Conservation (phyloP, 345 rosid species). For the Ceriops tagal region DNA sequence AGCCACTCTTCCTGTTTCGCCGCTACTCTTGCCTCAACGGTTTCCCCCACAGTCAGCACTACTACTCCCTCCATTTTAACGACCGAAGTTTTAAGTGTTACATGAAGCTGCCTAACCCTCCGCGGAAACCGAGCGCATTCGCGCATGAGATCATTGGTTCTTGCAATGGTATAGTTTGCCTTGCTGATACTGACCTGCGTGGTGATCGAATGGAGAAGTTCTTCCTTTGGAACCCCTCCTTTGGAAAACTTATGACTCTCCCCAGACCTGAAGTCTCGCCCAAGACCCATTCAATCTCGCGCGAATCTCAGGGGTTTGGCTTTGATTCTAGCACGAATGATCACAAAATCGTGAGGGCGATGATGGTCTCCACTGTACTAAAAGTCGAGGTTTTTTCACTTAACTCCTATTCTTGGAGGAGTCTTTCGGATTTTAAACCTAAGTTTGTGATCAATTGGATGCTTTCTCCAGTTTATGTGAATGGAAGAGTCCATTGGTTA, state of each 20-base stretch:
- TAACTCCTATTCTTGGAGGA: too few relatives aligned
- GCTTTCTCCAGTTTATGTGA: too few relatives aligned
- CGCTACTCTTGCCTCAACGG: background rate
- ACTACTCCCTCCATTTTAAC: background rate
- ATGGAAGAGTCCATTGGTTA: too few relatives aligned
- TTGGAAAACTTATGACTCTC: background rate
- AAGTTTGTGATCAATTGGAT: too few relatives aligned
- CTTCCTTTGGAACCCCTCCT: slow-evolving; percentile 7
- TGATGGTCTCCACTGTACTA: too few relatives aligned
- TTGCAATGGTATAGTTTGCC: background rate
- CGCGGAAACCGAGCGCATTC: background rate
- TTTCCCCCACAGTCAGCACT: background rate
- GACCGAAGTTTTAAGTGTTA: background rate
- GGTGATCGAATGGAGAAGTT: background rate
- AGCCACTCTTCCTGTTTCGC: background rate
- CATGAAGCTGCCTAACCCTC: background rate
- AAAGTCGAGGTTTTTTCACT: background rate
- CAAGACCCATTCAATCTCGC: too few relatives aligned
- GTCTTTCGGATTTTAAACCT: too few relatives aligned
- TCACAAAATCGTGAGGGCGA: background rate
- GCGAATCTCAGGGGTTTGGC: background rate
- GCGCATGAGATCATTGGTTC: background rate
- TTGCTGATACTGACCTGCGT: background rate
- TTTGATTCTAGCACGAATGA: background rate
- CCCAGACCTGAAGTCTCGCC: background rate